phyloP scores from a whole-genome alignment of 2,329 filamentous ascomycete species.

The Bipolaris sorokiniana region DNA sequence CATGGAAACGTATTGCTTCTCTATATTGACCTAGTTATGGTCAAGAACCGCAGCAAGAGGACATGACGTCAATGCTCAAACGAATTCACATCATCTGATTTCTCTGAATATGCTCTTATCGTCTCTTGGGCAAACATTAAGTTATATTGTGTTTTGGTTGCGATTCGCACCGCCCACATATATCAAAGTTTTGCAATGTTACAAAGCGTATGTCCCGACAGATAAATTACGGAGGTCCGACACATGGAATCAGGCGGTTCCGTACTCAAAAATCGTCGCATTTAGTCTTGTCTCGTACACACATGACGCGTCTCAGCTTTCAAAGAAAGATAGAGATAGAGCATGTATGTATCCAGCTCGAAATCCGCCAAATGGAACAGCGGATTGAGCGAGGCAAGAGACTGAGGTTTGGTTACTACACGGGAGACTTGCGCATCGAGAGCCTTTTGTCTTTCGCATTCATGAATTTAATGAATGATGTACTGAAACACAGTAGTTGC shows the following conservation, averaged over 20 bases:
- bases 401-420: constrained; percentile 19
- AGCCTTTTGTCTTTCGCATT: neutral
- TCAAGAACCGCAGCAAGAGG: neutral
- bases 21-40: too few species aligned
- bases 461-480: neutral
- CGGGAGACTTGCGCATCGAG: neutral
- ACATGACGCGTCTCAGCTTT: neutral
- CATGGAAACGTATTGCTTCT: too few species aligned
- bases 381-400: constrained; percentile 50
- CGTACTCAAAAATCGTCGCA: constrained; percentile 52
- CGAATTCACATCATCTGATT: neutral
- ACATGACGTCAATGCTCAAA: neutral
- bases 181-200: too few species aligned
- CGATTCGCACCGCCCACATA: neutral
- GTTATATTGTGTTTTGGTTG: too few species aligned
- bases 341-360: constrained; percentile 46
- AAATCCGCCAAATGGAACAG: constrained; percentile 42
- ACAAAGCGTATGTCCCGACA: constrained; percentile 40
- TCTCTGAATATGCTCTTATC: too few species aligned
- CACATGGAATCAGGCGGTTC: constrained; percentile 38
- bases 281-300: constrained; percentile 49
- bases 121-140: too few species aligned
- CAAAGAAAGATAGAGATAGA: neutral
- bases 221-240: constrained; percentile 49
- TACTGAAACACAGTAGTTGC: neutral